phyloP scores from a whole-genome alignment of 2,329 filamentous ascomycete genomes.

The Penicillium sp. region DNA sequence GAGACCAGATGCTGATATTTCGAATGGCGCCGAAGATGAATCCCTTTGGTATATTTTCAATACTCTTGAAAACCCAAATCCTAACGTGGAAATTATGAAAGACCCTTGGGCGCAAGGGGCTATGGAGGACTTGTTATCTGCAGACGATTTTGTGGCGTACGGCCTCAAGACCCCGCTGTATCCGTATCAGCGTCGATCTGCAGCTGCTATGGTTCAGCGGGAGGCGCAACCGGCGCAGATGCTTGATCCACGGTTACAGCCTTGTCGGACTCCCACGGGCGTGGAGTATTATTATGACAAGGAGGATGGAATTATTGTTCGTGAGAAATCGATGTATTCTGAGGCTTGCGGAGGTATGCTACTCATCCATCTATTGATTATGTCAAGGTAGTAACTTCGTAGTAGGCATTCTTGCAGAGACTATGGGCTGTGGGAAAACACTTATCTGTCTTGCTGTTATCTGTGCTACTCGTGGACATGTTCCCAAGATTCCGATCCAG shows the following conservation, averaged over 20 bases:
- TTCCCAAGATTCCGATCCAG: slow-evolving; percentile 65
- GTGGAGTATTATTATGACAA: slow-evolving; percentile 69
- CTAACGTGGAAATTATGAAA: slow-evolving; percentile 30
- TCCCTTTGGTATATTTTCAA: slow-evolving; percentile 55
- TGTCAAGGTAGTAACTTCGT: background rate
- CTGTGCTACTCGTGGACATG: slow-evolving; percentile 70
- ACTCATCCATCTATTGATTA: background rate
- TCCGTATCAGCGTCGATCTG: slow-evolving; percentile 76
- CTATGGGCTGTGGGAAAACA: slow-evolving; percentile 73
- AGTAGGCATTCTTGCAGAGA: slow-evolving; percentile 47
- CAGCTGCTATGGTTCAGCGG: slow-evolving; percentile 79
- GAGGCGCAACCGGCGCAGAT: slow-evolving; percentile 66
- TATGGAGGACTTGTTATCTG: slow-evolving; percentile 38
- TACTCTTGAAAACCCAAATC: slow-evolving; percentile 44
- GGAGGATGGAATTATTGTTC: slow-evolving; percentile 61
- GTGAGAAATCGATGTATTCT: slow-evolving; percentile 72
- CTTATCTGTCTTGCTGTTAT: slow-evolving; percentile 79
- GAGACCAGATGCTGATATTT: slow-evolving; percentile 5
- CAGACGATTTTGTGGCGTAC: slow-evolving; percentile 23
- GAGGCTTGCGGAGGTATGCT: slow-evolving; percentile 67
- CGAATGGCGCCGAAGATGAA: slow-evolving; percentile 37
- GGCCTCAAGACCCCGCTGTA: slow-evolving; percentile 64
- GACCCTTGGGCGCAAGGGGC: slow-evolving; percentile 35
- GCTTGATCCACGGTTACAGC: slow-evolving; percentile 72
- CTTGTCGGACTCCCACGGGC: slow-evolving; percentile 61